Evolutionary conservation across 495 filamentous ascomycete species (phyloP), one percentile per base, ranked within the genome.

Genomic region (Glonium stellatum): DNA sequence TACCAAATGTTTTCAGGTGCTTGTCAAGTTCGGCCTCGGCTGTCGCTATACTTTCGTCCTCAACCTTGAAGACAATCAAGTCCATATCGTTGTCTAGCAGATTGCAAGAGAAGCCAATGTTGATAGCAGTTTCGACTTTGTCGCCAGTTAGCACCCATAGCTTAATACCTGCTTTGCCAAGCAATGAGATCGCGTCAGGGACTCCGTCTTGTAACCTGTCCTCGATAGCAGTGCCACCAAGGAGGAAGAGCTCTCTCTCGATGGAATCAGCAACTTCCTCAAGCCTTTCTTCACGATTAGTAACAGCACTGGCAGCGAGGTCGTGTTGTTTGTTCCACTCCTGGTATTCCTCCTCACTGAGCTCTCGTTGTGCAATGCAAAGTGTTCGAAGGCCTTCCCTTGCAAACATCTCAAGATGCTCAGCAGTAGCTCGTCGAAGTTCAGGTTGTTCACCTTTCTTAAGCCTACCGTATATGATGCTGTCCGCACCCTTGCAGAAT

Each of bases 71-170:
- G 25, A 95, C 83, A 65, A 99, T 88, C 48, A 99, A 77, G 63
- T 99, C 93, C 95, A 99, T 96, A 61, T 93, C 86, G 72, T 97
- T 99, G 74, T 92, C 87, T 46, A 99, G 81, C 37, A 99, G 81
- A 61, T 99, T 99, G 79, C 95, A 97, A 12, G 95, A 97, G 74
- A 97, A 99, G 21, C 95, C 95, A 72, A 99, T 99, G 73, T 99
- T 99, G 82, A 99, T 97, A 44, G 95, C 95, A 50, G 95, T 99
- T 73, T 97, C 95, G 50, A 97, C 92, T 75, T 97, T 99, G 77
- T 99, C 95, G 57, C 95, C 95, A 35, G 95, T 99, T 48, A 99
- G 77, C 58, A 99, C 95, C 95, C 95, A 99, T n/a, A 99, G 82
- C 70, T 99, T 99, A 74, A 99, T 97, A 60, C 95, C 95, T 52